Evolutionary conservation across 129 eudicot species (phyloP).

Genomic region (Flaveria brownii): DNA sequence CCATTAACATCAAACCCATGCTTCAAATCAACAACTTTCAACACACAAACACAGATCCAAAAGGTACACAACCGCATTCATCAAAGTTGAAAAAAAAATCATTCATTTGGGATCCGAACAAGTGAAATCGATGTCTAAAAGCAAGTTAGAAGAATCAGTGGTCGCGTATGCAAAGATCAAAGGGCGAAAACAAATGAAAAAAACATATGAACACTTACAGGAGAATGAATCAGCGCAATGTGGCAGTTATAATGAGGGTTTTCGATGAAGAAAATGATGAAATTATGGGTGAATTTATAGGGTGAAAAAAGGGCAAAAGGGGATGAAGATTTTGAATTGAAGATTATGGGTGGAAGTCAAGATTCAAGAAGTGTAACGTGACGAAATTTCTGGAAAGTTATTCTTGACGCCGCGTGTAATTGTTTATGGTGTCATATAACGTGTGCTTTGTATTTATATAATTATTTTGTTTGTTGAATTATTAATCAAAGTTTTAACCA

Average conservation of each 20-base stretch:
- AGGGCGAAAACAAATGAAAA: not conserved
- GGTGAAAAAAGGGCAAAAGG: not conserved
- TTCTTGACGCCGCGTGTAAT: conserved; percentile 1
- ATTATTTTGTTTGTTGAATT: not conserved
- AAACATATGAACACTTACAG: not conserved
- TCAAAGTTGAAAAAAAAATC: too few species aligned
- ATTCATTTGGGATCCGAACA: not conserved
- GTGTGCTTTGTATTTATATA: not conserved
- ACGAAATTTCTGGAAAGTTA: not conserved
- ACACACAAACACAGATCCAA: not conserved
- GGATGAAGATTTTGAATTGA: not conserved
- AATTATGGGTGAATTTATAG: not conserved
- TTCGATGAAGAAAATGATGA: not conserved
- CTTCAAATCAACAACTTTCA: not conserved
- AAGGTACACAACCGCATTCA: not conserved
- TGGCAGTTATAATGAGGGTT: not conserved
- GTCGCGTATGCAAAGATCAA: too few species aligned
- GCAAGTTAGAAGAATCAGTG: too few species aligned
- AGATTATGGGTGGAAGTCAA: not conserved
- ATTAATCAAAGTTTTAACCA: too few species aligned
- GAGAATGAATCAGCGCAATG: not conserved
- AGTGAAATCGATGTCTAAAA: not conserved
- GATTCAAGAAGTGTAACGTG: not conserved
- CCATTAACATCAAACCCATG: not conserved
- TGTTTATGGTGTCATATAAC: not conserved